Evolutionary conservation across 805 yeast species (phyloP).

Genomic region (Schwanniomyces pseudopolymorphus): DNA sequence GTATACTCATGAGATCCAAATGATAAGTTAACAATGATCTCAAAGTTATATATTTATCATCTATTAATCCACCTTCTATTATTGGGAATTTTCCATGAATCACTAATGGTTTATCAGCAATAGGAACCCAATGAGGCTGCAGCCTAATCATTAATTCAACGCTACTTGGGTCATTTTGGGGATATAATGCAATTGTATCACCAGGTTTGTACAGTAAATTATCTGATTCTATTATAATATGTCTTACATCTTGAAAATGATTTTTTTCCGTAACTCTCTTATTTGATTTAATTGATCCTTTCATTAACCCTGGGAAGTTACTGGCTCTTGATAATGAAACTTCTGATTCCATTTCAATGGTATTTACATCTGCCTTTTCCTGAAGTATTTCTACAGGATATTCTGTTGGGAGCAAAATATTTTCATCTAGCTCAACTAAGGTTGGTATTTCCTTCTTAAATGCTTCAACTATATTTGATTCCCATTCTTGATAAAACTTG

Average conservation of each 20-base stretch:
- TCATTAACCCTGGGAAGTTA: conserved; percentile 8
- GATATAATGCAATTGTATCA: conserved; percentile 76
- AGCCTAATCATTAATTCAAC: conserved; percentile 64
- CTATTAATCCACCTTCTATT: conserved; percentile 62
- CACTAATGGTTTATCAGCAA: conserved; percentile 61
- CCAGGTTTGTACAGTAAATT: conserved; percentile 61
- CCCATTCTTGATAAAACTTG: conserved; percentile 76
- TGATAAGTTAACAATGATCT: conserved; percentile 74
- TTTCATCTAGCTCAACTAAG: conserved; percentile 20
- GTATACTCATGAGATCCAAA: conserved; percentile 78
- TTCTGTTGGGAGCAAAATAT: conserved; percentile 26
- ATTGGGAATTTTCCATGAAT: conserved; percentile 36
- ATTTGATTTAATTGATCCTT: conserved; percentile 53
- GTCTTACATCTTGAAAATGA: conserved; percentile 91
- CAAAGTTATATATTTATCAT: conserved; percentile 53
- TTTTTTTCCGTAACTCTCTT: conserved; percentile 61
- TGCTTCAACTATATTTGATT: conserved; percentile 41
- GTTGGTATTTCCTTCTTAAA: conserved; percentile 22
- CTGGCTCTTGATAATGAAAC: conserved; percentile 9
- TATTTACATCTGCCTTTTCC: conserved; percentile 3
- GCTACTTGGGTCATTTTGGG: conserved; percentile 61
- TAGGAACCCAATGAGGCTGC: conserved; percentile 67
- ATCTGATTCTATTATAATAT: conserved; percentile 44
- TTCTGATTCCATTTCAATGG: background rate
- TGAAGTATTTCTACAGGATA: conserved; percentile 14